Percentiles rank a stretch among this genome's conserved stretches.
phyloP scores from a whole-genome alignment of 148 eudicot genomes.

The Spergularia bocconei region DNA sequence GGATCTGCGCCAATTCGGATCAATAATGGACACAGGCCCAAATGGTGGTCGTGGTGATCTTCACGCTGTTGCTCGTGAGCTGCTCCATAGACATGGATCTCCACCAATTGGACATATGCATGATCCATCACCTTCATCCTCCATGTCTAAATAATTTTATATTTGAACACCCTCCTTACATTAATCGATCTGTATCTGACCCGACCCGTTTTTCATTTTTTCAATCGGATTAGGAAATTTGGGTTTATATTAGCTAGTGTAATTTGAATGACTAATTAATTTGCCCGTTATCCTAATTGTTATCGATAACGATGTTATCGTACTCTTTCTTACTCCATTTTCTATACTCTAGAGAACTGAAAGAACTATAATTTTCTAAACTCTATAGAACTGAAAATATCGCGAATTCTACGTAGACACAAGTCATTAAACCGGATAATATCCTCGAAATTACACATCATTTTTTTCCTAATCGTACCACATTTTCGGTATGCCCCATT shows the following conservation, averaged over 20 bases:
- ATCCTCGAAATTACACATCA: too few species aligned
- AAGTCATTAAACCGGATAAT: too few species aligned
- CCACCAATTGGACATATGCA: conserved; percentile 31
- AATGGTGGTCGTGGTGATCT: conserved; percentile 24
- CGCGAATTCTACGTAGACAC: too few species aligned
- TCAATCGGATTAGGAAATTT: conserved; percentile 8
- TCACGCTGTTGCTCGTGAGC: conserved; percentile 36
- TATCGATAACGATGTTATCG: not conserved
- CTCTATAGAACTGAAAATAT: too few species aligned
- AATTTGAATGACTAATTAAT: conserved; percentile 15
- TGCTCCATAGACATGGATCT: conserved; percentile 31
- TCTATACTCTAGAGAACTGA: too few species aligned
- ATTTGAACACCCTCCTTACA: not conserved
- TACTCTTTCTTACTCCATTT: not conserved
- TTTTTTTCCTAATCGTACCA: too few species aligned
- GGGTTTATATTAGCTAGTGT: conserved; percentile 9
- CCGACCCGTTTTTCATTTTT: conserved; percentile 2
- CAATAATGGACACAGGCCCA: conserved; percentile 20
- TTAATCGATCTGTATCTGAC: conserved; percentile 1
- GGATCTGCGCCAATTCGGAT: conserved; percentile 19
- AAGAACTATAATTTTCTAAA: too few species aligned
- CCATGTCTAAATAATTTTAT: conserved; percentile 30
- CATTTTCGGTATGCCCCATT: too few species aligned
- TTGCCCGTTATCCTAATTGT: conserved; percentile 19
- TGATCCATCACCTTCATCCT: conserved; percentile 33